phyloP scores from a whole-genome alignment of 768 basidiomycete genomes.

The Termitomyces sp. region DNA sequence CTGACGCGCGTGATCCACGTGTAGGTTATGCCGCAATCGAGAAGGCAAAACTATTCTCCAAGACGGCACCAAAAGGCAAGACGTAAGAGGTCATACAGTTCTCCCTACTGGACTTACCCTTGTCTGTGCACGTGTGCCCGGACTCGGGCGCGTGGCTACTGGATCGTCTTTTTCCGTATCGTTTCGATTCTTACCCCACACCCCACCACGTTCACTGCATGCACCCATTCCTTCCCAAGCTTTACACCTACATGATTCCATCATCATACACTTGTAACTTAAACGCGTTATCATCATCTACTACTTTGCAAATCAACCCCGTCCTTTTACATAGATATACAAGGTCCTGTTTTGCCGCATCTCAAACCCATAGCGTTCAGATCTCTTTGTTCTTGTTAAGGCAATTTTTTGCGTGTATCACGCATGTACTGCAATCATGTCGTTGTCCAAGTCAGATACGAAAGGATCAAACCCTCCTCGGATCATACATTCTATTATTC shows the following conservation, averaged over 20 bases:
- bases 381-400: background rate
- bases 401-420: background rate
- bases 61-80: slow-evolving; percentile 68
- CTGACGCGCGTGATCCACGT: slow-evolving; percentile 9
- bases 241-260: background rate
- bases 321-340: background rate
- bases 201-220: background rate
- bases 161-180: background rate
- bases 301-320: background rate
- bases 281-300: background rate
- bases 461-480: background rate
- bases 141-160: slow-evolving; percentile 1
- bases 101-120: background rate
- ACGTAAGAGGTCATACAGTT: slow-evolving; percentile 30
- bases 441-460: background rate
- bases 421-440: background rate
- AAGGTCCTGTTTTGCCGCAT: background rate
- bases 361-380: background rate
- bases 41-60: slow-evolving; percentile 91
- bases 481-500: background rate
- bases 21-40: slow-evolving; percentile 81
- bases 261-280: slow-evolving; percentile 1
- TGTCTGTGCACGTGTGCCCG: slow-evolving; percentile 2
- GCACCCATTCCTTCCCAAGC: background rate
- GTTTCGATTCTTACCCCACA: background rate